Base-by-base conservation (phyloP, 2,329 filamentous ascomycete genomes). In the Aspergillus sp. region DNA sequence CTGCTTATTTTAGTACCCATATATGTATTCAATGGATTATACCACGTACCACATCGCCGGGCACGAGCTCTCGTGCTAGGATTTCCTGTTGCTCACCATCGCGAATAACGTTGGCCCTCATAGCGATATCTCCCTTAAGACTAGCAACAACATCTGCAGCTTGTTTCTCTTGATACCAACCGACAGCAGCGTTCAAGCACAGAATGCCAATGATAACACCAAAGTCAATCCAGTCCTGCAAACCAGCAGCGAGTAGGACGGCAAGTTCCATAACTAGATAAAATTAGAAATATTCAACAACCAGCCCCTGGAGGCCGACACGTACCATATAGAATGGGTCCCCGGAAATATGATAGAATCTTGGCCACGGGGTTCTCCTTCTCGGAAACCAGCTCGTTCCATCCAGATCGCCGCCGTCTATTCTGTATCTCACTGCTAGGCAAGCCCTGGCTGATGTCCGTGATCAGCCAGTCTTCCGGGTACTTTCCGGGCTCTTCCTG, bases 101-200 rank as follows among this genome's bases (percentile, higher is more conserved):
- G 66, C 89, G 87, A 63, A 91, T 77, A 62, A 88, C 86, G 56
- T 78, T 81, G 7, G 87, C 85, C 73, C 85, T 87, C 84, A 91
- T 86, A 65, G 89, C 89, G 69, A 91, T 91, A 68, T 91, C 89
- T 74, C 89, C 89, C 77, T 90, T 91, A 56, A 91, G 80, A 66
- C 82, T 86, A 24, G 88, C 88, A 67, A 90, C 88, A 63, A 90
- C 87, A 76, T 91, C 89, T 59, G 88, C 88, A 64, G 89, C 89
- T 75, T 90, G 88, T 77, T 91, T 91, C 76, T 91, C 89, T 73
- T 91, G 89, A 73, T 91, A 91, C 85, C 88, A 91, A 77, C 89
- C 89, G 70, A 91, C 89, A 62, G 86, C 77, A 58, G 89, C 89
- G 76, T 91, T 91, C 61, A 91, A 83, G 70, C 87, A 74, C 54